Evolutionary conservation across 495 filamentous ascomycete genomes (phyloP).

Genomic region (Chaetomium cochliodes): DNA sequence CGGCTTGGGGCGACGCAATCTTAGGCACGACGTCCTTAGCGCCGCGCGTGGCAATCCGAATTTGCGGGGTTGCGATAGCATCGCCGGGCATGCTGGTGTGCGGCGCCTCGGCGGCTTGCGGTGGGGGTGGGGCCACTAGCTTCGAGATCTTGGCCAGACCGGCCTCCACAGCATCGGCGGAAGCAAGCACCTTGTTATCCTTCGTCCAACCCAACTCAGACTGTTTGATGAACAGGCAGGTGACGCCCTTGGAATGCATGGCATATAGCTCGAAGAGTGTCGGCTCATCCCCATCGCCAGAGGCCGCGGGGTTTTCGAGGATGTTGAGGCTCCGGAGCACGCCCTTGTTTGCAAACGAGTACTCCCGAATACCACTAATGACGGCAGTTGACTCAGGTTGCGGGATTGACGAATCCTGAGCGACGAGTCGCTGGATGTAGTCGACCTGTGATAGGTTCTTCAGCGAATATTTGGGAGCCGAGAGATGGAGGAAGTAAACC

Average conservation of each 20-base stretch:
- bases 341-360: constrained; percentile 86
- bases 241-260: constrained; percentile 95
- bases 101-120: constrained; percentile 36
- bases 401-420: constrained; percentile 69
- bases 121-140: constrained; percentile 42
- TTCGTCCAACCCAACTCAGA: constrained; percentile 84
- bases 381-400: constrained; percentile 91
- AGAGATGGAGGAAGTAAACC: constrained; percentile 93
- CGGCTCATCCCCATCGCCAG: constrained; percentile 54
- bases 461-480: constrained; percentile 85
- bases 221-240: constrained; percentile 77
- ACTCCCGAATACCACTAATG: constrained; percentile 91
- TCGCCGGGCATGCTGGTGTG: constrained; percentile 23
- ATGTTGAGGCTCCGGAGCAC: constrained; percentile 87
- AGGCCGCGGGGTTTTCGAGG: constrained; percentile 58
- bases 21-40: constrained; percentile 43
- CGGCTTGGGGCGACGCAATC: constrained; percentile 32
- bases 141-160: constrained; percentile 55
- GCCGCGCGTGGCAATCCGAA: constrained; percentile 40
- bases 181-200: constrained; percentile 77
- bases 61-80: constrained; percentile 28
- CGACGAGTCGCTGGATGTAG: constrained; percentile 72
- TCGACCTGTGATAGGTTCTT: constrained; percentile 77
- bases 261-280: constrained; percentile 90
- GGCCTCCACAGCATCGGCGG: constrained; percentile 69